These are phyloP conservation scores for Arabidopsis arenosa DNA, from an alignment of 345 rosid genomes.

Conservation along the genomic window DNA sequence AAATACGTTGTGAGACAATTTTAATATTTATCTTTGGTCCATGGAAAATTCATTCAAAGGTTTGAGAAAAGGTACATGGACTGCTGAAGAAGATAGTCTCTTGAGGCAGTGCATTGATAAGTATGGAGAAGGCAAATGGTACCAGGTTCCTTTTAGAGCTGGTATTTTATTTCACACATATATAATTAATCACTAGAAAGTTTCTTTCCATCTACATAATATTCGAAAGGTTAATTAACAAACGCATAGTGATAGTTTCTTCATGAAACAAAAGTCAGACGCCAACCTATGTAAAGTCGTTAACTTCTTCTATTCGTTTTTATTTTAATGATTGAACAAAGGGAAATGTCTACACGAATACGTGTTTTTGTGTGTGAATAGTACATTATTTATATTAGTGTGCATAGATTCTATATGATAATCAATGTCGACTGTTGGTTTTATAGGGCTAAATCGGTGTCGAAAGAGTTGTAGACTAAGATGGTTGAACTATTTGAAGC, in stretches of 20 bases:
- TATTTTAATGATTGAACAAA: no score
- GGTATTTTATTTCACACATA: background rate
- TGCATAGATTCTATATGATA: background rate
- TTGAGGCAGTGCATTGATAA: conserved; percentile 47
- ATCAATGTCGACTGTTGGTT: background rate
- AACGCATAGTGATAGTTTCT: no score
- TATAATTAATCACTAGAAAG: no score
- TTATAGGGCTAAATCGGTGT: conserved; percentile 62
- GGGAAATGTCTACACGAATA: no score
- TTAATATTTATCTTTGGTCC: background rate
- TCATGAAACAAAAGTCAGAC: no score
- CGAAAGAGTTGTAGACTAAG: conserved; percentile 66
- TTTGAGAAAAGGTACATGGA: conserved; percentile 61
- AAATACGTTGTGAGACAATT: background rate
- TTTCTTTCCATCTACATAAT: no score
- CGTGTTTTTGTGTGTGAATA: no score
- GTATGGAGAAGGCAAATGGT: conserved; percentile 62
- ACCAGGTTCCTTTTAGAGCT: conserved; percentile 50
- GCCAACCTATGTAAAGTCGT: no score
- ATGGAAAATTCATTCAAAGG: conserved; percentile 35
- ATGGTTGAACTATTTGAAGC: conserved; percentile 66
- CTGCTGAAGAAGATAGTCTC: conserved; percentile 56
- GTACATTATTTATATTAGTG: background rate
- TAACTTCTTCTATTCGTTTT: no score
- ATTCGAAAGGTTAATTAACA: no score